phyloP scores from a whole-genome alignment of 257 asterid species.

The Leonotis leonurus region DNA sequence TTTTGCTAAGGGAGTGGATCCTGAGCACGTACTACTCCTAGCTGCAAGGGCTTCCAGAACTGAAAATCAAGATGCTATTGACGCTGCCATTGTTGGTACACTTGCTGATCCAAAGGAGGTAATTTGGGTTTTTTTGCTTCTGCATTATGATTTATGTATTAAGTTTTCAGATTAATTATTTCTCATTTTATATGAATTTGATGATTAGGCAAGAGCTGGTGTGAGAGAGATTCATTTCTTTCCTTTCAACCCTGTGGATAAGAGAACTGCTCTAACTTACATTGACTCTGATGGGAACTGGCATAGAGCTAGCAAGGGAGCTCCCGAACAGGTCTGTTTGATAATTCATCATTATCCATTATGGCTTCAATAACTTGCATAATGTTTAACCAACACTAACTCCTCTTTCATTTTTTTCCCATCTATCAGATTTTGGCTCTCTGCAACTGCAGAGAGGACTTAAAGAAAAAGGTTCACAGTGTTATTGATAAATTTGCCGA shows the following conservation, averaged over 20 bases:
- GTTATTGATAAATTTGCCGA: constrained; percentile 89
- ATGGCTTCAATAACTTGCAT: background rate
- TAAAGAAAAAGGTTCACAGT: constrained; percentile 66
- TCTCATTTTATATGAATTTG: background rate
- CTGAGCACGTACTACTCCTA: constrained; percentile 65
- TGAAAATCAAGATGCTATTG: constrained; percentile 96
- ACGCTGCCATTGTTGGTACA: constrained; percentile 83
- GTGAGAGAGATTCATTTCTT: constrained; percentile 73
- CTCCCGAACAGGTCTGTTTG: constrained; percentile 82
- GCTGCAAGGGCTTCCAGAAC: constrained; percentile 94
- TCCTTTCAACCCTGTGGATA: constrained; percentile 97
- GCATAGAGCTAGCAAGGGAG: constrained; percentile 97
- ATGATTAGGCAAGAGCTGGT: constrained; percentile 84
- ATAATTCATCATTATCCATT: constrained; percentile 1
- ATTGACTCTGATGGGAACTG: constrained; percentile 71
- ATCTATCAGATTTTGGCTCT: constrained; percentile 69
- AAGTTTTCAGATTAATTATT: background rate
- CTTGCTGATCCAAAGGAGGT: constrained; percentile 99
- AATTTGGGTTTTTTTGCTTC: background rate
- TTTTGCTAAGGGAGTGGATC: constrained; percentile 72
- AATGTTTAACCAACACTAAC: background rate
- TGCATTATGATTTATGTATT: background rate
- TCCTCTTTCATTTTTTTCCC: background rate
- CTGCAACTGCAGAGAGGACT: constrained; percentile 74
- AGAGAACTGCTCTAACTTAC: constrained; percentile 94